Percentiles rank a stretch among this genome's conserved stretches.
phyloP scores from a whole-genome alignment of 176 grass and related monocot genomes.

The Musa acuminata region DNA sequence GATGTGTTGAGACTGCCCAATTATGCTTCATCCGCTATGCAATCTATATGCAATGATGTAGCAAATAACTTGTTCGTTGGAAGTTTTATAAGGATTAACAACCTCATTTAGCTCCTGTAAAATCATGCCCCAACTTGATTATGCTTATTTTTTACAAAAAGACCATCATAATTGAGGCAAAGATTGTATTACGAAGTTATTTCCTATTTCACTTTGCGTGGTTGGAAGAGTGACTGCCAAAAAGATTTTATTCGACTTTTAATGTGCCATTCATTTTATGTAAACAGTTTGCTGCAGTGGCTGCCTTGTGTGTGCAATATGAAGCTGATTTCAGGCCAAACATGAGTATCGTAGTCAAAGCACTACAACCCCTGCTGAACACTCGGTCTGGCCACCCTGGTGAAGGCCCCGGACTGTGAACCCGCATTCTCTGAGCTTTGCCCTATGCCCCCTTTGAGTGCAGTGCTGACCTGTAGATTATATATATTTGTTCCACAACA shows the following conservation, averaged over 20 bases:
- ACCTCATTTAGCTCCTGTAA: no score
- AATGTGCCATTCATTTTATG: neutral
- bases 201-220: neutral
- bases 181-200: no score
- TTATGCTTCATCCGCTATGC: neutral
- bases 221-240: no score
- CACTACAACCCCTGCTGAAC: slow-evolving; percentile 61
- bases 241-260: neutral
- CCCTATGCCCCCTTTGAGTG: neutral
- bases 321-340: slow-evolving; percentile 75
- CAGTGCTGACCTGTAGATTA: neutral
- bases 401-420: slow-evolving; percentile 34
- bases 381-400: slow-evolving; percentile 34
- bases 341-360: slow-evolving; percentile 82
- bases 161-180: no score
- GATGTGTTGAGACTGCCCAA: neutral
- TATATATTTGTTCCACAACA: neutral
- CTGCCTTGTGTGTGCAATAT: slow-evolving; percentile 71
- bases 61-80: no score
- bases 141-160: no score
- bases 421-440: neutral
- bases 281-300: slow-evolving; percentile 63
- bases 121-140: no score
- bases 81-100: no score
- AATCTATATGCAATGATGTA: neutral